A percentile compares a stretch with the other conserved stretches of the same genome.
phyloP scores from a whole-genome alignment of 2,329 filamentous ascomycete genomes.

The Drechslera avenae region DNA sequence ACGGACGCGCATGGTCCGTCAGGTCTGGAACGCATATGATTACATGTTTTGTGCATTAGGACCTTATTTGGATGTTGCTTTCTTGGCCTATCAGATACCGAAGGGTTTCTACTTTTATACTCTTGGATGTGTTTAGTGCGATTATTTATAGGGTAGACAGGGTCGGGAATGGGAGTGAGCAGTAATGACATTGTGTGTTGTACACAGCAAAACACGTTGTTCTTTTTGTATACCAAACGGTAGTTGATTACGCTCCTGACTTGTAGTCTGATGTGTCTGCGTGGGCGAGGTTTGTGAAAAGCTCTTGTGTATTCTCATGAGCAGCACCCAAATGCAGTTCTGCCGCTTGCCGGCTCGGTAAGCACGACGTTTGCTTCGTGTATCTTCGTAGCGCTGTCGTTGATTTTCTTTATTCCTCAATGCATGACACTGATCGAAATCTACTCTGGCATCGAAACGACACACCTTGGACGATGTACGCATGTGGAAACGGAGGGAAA shows the following conservation, averaged over 20 bases:
- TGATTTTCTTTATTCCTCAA: no score
- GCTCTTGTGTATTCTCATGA: background rate
- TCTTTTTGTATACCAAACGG: background rate
- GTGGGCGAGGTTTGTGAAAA: background rate
- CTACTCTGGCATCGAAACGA: no score
- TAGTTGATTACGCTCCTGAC: background rate
- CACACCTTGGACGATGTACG: background rate
- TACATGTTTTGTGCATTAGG: conserved; percentile 19
- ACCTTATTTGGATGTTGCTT: conserved; percentile 13
- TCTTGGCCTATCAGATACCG: conserved; percentile 14
- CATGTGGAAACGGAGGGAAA: background rate
- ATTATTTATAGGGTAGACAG: conserved; percentile 15
- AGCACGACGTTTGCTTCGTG: background rate
- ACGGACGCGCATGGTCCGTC: conserved; percentile 29
- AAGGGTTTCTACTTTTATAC: conserved; percentile 3
- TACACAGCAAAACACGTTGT: background rate
- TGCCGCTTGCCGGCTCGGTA: conserved; percentile 1
- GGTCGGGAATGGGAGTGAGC: background rate
- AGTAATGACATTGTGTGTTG: conserved; percentile 2
- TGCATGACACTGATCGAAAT: no score
- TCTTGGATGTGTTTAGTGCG: conserved; percentile 10
- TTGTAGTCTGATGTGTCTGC: background rate
- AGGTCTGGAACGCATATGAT: conserved; percentile 32
- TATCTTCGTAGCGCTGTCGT: no score
- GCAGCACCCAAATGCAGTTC: background rate